Percentiles rank a stretch among this genome's conserved stretches.
Evolutionary conservation across 2,329 filamentous ascomycete genomes (phyloP).

Genomic region (Aquanectria penicillioides): DNA sequence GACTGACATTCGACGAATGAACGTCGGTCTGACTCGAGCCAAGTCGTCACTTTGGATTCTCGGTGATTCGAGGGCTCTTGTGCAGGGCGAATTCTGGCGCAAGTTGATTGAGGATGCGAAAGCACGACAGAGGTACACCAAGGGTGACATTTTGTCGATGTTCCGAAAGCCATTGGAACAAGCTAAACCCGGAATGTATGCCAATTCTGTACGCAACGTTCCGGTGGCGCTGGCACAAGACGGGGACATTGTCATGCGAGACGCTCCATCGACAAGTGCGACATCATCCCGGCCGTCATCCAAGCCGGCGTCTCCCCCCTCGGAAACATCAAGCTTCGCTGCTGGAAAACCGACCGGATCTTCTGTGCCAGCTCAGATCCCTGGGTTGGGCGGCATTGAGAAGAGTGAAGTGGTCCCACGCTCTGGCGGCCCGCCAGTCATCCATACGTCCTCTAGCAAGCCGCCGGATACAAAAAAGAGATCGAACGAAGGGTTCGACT

Average conservation of each 20-base stretch:
- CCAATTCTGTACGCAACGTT: constrained; percentile 11
- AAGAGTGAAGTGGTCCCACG: constrained; percentile 35
- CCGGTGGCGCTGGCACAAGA: constrained; percentile 17
- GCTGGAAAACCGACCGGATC: constrained; percentile 8
- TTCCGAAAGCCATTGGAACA: constrained; percentile 56
- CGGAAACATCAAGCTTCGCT: constrained; percentile 21
- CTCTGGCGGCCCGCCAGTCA: constrained; percentile 48
- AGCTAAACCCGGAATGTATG: constrained; percentile 42
- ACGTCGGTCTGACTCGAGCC: constrained; percentile 95
- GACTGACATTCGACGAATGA: constrained; percentile 98
- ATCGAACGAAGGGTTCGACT: constrained; percentile 50
- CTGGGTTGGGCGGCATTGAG: constrained; percentile 28
- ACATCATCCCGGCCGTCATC: constrained; percentile 19
- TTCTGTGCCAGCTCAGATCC: constrained; percentile 20
- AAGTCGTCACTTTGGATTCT: constrained; percentile 97
- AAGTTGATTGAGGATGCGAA: constrained; percentile 86
- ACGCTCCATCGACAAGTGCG: constrained; percentile 30
- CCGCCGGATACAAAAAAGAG: constrained; percentile 53
- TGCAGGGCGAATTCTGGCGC: constrained; percentile 91
- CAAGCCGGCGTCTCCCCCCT: constrained; percentile 18
- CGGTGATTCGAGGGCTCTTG: constrained; percentile 86
- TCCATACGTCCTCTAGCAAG: constrained; percentile 48
- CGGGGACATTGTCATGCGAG: constrained; percentile 32
- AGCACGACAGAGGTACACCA: constrained; percentile 78
- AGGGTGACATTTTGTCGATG: constrained; percentile 65